phyloP scores from a whole-genome alignment of 768 basidiomycete genomes.

The Boletus tylopilopsis region DNA sequence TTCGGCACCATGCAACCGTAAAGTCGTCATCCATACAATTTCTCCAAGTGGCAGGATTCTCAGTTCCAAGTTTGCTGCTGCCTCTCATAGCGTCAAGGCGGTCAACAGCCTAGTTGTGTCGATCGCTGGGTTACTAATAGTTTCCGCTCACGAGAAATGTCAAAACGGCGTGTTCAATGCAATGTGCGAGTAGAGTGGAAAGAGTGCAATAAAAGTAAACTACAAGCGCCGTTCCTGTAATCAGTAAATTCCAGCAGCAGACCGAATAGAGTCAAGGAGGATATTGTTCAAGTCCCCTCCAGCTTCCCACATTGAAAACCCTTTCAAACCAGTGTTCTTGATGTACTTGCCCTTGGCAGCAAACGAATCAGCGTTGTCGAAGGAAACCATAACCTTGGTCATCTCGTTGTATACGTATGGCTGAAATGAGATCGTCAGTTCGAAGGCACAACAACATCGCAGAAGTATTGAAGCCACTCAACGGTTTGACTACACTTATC shows the following conservation, averaged over 20 bases:
- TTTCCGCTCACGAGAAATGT: too few relatives aligned
- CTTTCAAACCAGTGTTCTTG: slow-evolving; percentile 45
- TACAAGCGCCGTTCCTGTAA: too few relatives aligned
- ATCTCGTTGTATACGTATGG: slow-evolving; percentile 61
- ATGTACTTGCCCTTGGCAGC: slow-evolving; percentile 60
- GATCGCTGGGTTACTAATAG: too few relatives aligned
- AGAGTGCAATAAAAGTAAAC: too few relatives aligned
- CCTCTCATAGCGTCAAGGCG: too few relatives aligned
- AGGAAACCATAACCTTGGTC: slow-evolving; percentile 58
- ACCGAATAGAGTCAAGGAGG: slow-evolving; percentile 55
- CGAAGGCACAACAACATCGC: not conserved
- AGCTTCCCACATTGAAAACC: slow-evolving; percentile 72
- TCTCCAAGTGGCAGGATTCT: too few relatives aligned
- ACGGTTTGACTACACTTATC: slow-evolving; percentile 75
- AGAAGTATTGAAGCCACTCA: slow-evolving; percentile 19
- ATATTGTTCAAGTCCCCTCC: slow-evolving; percentile 60
- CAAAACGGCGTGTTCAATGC: too few relatives aligned
- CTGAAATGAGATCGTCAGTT: slow-evolving; percentile 32
- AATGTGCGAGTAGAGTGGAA: too few relatives aligned
- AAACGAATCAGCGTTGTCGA: slow-evolving; percentile 59
- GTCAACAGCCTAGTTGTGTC: too few relatives aligned
- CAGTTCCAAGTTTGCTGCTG: too few relatives aligned
- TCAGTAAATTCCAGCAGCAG: slow-evolving; percentile 3
- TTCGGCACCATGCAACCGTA: too few relatives aligned
- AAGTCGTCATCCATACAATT: too few relatives aligned